Evolutionary conservation across 2,329 filamentous ascomycete genomes (phyloP).

Genomic region (Colletotrichum graminicola): DNA sequence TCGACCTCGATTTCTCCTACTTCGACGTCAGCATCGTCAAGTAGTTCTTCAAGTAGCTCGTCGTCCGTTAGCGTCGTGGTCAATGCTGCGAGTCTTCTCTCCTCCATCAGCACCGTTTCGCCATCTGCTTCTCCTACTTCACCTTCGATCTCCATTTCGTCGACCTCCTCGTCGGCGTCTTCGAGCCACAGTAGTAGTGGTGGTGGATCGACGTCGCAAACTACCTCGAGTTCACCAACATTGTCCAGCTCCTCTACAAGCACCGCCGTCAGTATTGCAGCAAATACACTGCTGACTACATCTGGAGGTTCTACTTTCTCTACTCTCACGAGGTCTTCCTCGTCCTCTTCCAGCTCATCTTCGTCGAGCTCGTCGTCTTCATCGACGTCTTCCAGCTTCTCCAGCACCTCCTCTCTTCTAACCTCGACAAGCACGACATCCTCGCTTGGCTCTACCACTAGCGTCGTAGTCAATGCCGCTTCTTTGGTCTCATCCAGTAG

Average conservation of each 20-base stretch:
- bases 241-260: not conserved
- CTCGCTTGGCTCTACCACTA: too few relatives aligned
- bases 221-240: not conserved
- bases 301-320: slow-evolving; percentile 4
- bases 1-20: not conserved
- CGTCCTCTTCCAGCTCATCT: slow-evolving; percentile 4
- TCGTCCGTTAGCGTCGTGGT: not conserved
- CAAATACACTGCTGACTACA: not conserved
- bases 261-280: not conserved
- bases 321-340: slow-evolving; percentile 16
- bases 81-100: not conserved
- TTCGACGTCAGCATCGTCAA: not conserved
- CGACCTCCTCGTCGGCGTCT: not conserved
- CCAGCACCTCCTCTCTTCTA: too few relatives aligned
- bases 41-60: too few relatives aligned
- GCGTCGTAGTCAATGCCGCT: too few relatives aligned
- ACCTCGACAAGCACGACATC: too few relatives aligned
- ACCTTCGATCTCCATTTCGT: not conserved
- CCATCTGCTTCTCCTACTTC: not conserved
- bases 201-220: not conserved
- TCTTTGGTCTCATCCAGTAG: too few relatives aligned
- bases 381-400: not conserved
- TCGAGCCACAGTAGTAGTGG: not conserved
- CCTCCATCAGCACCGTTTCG: not conserved
- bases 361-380: not conserved